Evolutionary conservation across 2,329 filamentous ascomycete species (phyloP).

Genomic region (Coniochaeta sp.): DNA sequence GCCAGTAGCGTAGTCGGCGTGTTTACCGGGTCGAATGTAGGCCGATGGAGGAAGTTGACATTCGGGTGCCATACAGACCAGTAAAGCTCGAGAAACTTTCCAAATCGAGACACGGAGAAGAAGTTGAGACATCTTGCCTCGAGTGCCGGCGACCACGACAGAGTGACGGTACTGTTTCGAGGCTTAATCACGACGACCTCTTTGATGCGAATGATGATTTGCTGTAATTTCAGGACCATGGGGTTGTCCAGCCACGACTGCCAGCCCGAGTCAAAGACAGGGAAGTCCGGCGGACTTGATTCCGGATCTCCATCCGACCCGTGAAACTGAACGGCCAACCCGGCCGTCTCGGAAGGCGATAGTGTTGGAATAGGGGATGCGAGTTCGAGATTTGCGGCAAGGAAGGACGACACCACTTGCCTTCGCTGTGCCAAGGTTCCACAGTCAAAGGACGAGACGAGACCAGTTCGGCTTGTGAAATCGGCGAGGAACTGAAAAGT

Average conservation of each 20-base stretch:
- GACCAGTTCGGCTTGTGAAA: slow-evolving; percentile 27
- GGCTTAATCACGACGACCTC: slow-evolving; percentile 26
- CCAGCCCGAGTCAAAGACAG: no score
- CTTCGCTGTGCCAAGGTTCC: slow-evolving; percentile 24
- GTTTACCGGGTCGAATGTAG: slow-evolving; percentile 23
- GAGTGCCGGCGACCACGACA: slow-evolving; percentile 24
- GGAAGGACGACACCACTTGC: slow-evolving; percentile 14
- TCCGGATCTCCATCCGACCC: neutral
- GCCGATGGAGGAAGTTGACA: slow-evolving; percentile 25
- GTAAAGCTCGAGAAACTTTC: slow-evolving; percentile 23
- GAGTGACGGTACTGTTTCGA: slow-evolving; percentile 24
- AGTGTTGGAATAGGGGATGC: neutral
- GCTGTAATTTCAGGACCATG: slow-evolving; percentile 25
- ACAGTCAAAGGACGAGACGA: slow-evolving; percentile 28
- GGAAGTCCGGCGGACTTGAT: neutral
- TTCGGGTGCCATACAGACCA: slow-evolving; percentile 31
- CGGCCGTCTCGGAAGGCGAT: neutral
- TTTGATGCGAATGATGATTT: slow-evolving; percentile 25
- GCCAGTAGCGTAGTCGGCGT: slow-evolving; percentile 23
- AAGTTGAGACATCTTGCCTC: slow-evolving; percentile 20
- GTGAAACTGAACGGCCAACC: neutral
- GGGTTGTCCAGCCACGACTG: slow-evolving; percentile 21
- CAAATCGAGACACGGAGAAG: slow-evolving; percentile 19
- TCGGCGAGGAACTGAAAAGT: slow-evolving; percentile 23
- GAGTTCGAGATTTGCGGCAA: neutral